Base-by-base conservation (phyloP, 2,329 filamentous ascomycete genomes). In the Intubia oerlemansii region DNA sequence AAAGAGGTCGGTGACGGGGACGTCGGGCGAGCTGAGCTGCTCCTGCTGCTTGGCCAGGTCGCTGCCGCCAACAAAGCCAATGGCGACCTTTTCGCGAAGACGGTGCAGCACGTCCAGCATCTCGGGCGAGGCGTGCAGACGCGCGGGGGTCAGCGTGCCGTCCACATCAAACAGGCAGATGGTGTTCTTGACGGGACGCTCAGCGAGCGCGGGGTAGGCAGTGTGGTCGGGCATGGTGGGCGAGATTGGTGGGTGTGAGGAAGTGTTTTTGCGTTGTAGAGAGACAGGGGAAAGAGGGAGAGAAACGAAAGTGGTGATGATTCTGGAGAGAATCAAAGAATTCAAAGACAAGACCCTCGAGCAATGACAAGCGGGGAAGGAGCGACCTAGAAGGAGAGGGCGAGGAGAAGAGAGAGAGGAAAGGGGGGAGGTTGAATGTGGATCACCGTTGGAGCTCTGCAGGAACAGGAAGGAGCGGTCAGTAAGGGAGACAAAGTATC, bases 131-230 rank as follows among this genome's bases (percentile, higher is more conserved):
- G 68, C 79, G 34, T 46, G 44, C 42, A 64, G 62, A 39, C 88
- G 71, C 25, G 88, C 73, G 24, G 71, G 76, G 11, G 82, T 88
- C 41, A 98, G 67, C 17, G 88, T 93, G 45, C 69, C 79, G 50
- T 98, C 88, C 35, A 98, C 88, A 54, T 98, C 88, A 54, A 98
- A 98, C 38, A 98, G 74, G 46, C 70, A 73, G 52, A 98, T 78
- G 39, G 85, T 95, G 62, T 88, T 81, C 58, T 84, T 80, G 52
- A 93, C 57, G 24, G 80, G 79, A 41, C 88, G 80, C 44, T 85
- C 62, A 49, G 74, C 66, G 39, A 95, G 68, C 37, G 81, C 67
- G 32, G 82, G 75, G 53, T 73, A 78, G 23, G 48, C 32, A 31
- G 25, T 24, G 27, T 25, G 18, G 23, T 24, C 14, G 9, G 25